Evolutionary conservation across 176 grass and related monocot genomes (phyloP), one percentile per base, ranked within the genome.

Genomic region (Avena sativa): DNA sequence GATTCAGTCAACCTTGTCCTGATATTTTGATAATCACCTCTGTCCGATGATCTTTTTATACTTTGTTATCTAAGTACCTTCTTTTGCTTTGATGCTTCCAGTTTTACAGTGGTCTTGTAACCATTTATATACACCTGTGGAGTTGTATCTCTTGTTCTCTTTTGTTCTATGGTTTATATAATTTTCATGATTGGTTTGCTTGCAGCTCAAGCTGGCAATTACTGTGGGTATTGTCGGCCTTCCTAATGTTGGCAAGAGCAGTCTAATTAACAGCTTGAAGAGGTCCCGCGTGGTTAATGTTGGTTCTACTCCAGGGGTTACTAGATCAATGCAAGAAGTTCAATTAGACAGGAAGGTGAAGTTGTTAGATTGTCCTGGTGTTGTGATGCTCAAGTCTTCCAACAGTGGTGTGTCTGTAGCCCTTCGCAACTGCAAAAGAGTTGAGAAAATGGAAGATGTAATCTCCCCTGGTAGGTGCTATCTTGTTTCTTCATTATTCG

Each of bases 231-330:
- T 99, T 85, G 97, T 96, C 74, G 97, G 97, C 30, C 90, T 99
- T 83, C 97, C 97, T 56, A 99, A 99, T 94, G 94, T 99, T 63
- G 97, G 97, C 82, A 99, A 99, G 92, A 99, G 97, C 77, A 96
- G 94, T 83, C 87, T 96, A 67, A 96, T 99, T 72, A 99, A 99
- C 88, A 96, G 97, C 84, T 87, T 98, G 80, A 99, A 99, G 87
- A 99, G 97, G 55, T 94, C 97, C 25, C 90, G 87, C 70, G 97
- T 92, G 59, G 97, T 96, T 73, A 99, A 99, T 89, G 92, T 94
- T 9, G 94, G 97, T 64, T 90, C 94, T 58, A 94, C 97, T 84
- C 94, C 97, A 78, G 97, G 97, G 25, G 82, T 99, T 71, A 99
- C 94, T 82, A 93, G 89, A 82, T 94, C 97, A 26, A 94, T 99